Evolutionary conservation across 768 basidiomycete genomes (phyloP), one percentile per base, ranked within the genome.

Genomic region (Boletus rubroflammeus): DNA sequence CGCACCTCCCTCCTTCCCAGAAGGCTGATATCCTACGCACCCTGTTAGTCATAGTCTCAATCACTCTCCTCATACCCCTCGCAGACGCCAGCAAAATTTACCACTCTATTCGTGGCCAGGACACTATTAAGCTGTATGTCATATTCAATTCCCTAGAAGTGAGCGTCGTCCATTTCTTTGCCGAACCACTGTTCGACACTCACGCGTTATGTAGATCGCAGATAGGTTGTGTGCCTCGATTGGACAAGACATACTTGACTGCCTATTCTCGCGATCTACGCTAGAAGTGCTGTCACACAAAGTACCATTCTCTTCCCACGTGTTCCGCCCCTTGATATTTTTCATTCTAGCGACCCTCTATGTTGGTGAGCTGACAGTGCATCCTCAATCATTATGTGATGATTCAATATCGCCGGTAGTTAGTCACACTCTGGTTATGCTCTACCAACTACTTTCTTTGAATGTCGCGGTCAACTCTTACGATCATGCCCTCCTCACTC

Each of bases 381-480:
- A 3, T 43, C 23, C 29, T 38, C 29, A n/a, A 25, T 38, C 32
- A 6, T 46, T 9, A 19, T 46, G 32, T 23, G n/a, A 48, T 44
- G 19, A 47, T 19, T 41, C 35, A 28, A 43, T 35, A 2, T 39
- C 29, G 13, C 21, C 36, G 0, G 54, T 59, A 98, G 96, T 90
- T 52, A 80, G 84, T 0, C 97, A 99, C 71, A 80, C 90, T 1
- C 77, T 98, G n/a, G 88, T 98, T 48, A 93, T 97, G 83, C 84
- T 98, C 47, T 99, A 98, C 66, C 93, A 98, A 69, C 78, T 98
- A 47, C 90, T 96, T 51, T 82, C 94, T 5, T 79, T 99, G 53
- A 98, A 98, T 59, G 96, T 99, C 34, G 96, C 97, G 5, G 89
- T 99, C 66, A 98, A 98, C 73, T 96, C 94, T 17, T 99, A 96